Conservation (phyloP, 345 rosid genomes). For the Eucalyptus guilfoylei region DNA sequence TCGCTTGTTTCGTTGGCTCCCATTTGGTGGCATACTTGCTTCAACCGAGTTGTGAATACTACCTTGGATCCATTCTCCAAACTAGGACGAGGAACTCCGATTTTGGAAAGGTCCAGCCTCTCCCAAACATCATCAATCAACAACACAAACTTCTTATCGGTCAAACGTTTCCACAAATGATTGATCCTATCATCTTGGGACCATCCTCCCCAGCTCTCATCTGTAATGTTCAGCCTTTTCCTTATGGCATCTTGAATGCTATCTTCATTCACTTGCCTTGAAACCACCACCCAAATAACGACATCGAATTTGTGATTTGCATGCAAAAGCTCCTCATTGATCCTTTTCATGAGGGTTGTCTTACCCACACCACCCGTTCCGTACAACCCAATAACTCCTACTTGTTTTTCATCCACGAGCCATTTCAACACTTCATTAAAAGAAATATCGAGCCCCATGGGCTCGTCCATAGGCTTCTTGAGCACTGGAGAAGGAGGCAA, state of each 20-base stretch:
- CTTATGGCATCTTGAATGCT: neutral
- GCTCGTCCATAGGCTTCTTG: neutral
- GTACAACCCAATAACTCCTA: neutral
- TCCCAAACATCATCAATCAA: conserved; percentile 6
- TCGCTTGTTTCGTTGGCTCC: neutral
- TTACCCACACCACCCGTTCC: conserved; percentile 2
- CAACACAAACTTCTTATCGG: neutral
- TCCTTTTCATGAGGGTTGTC: neutral
- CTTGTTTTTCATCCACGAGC: neutral
- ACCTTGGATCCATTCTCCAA: neutral
- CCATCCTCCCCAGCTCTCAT: neutral
- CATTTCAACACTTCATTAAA: neutral
- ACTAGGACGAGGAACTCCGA: neutral
- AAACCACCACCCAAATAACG: neutral
- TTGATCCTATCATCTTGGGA: neutral
- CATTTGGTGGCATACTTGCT: neutral
- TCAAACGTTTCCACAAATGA: neutral
- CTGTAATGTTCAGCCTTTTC: neutral
- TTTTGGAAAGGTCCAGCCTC: neutral
- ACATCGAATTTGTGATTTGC: neutral
- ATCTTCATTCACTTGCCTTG: neutral
- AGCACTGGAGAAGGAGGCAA: neutral
- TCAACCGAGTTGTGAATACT: neutral
- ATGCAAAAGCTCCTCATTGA: neutral
- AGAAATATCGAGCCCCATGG: neutral